These are phyloP conservation scores for Athelia psychrophila DNA, from an alignment of 1,284 basidiomycete genomes.

Conservation along the genomic window DNA sequence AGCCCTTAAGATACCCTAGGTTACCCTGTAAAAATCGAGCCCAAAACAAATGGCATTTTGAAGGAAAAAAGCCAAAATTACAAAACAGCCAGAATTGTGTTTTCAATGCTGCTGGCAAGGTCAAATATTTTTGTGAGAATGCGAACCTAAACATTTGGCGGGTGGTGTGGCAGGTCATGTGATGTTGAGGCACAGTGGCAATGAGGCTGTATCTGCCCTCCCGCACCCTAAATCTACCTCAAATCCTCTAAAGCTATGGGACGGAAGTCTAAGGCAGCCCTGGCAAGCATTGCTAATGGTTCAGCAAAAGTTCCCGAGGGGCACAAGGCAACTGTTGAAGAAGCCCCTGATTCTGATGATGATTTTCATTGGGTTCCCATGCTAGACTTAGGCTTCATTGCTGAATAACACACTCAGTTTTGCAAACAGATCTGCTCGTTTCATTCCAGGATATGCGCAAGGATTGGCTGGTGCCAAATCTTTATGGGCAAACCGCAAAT, in stretches of 20 bases:
- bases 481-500: too few species aligned
- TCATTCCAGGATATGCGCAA: too few species aligned
- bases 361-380: not conserved
- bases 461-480: too few species aligned
- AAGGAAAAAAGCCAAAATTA: not conserved
- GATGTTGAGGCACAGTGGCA: not conserved
- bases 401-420: too few species aligned
- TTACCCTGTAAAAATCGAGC: not conserved
- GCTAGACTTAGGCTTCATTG: too few species aligned
- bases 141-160: not conserved
- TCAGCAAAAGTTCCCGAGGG: not conserved
- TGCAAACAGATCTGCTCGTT: too few species aligned
- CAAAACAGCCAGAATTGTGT: not conserved
- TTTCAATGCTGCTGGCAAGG: not conserved
- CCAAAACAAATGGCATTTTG: not conserved
- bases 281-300: not conserved
- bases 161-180: not conserved
- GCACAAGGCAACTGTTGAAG: not conserved
- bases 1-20: too few species aligned
- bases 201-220: not conserved
- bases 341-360: not conserved
- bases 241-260: not conserved
- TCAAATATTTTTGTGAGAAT: not conserved
- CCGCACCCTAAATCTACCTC: not conserved
- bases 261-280: not conserved